A percentile compares a stretch with the other conserved stretches of the same genome.
Conservation (phyloP, 2,329 filamentous ascomycete genomes). For the Cladosporium cucumerinum region DNA sequence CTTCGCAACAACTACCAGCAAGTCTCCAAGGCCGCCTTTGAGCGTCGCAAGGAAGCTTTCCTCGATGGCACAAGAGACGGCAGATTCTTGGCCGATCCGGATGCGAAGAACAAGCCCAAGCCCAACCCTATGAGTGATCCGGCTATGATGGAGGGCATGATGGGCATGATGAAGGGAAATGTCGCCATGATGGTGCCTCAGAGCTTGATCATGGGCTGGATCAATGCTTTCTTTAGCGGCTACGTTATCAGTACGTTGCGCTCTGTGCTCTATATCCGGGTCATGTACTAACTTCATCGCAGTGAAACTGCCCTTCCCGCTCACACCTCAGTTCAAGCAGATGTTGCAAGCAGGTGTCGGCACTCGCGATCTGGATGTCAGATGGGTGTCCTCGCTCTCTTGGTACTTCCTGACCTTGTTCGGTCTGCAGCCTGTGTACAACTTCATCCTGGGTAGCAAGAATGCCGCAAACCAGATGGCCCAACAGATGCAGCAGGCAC, state of each 20-base stretch:
- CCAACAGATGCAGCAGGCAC: slow-evolving; percentile 40
- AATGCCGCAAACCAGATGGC: slow-evolving; percentile 83
- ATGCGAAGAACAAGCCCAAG: slow-evolving; percentile 78
- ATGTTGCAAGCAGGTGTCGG: slow-evolving; percentile 98
- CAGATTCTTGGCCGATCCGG: slow-evolving; percentile 83
- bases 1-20: slow-evolving; percentile 79
- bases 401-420: slow-evolving; percentile 99
- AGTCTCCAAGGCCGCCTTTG: slow-evolving; percentile 74
- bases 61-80: slow-evolving; percentile 80
- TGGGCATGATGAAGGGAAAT: slow-evolving; percentile 99
- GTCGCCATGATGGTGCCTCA: slow-evolving; percentile 99
- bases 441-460: slow-evolving; percentile 91
- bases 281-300: slow-evolving; percentile 29
- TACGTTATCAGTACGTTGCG: slow-evolving; percentile 83
- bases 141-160: slow-evolving; percentile 98
- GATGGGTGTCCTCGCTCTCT: slow-evolving; percentile 97
- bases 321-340: slow-evolving; percentile 98
- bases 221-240: slow-evolving; percentile 97
- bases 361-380: slow-evolving; percentile 91
- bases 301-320: slow-evolving; percentile 96
- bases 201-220: slow-evolving; percentile 99
- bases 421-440: slow-evolving; percentile 93
- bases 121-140: slow-evolving; percentile 95
- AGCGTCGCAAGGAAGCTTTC: slow-evolving; percentile 74
- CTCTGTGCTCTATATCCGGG: background rate